Base-by-base conservation (phyloP, 108 stramenopile species). In the Cyclotella choctawhatcheeana region DNA sequence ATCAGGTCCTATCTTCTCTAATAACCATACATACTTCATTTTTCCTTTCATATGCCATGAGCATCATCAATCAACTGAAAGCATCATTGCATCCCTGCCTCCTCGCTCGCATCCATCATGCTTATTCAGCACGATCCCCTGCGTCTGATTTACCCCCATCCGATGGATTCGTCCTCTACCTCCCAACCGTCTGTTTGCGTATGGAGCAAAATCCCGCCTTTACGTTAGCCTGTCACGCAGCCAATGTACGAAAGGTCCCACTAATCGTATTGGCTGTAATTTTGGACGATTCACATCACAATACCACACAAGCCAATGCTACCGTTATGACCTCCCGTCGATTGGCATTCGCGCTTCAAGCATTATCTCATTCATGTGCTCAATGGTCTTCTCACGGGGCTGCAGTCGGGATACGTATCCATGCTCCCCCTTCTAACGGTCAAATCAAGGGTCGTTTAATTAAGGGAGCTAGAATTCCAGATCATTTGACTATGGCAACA, bases 141-240 rank as follows among this genome's bases (percentile, higher is more conserved):
- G 0, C 56, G 12, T 31, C 56, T 2, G 16, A n/a, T 10, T 31
- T 2, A 32, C 14, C 56, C 30, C 1, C 30, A 1, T 8, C 25
- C 3, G 32, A 24, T 14, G 51, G 59, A 33, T 87, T 83, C 58
- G 83, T 88, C 34, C 66, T 88, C 21, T 88, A 88, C 59, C 70
- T 88, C 34, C 87, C 87, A 30, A 88, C 85, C 5, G 87, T 88
- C 22, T 53, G 53, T 30, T 77, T 88, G 3, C 85, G 87, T 21
- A 58, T 56, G 21, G 61, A 78, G 29, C 87, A 88, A 73, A 88
- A 88, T 47, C 87, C 87, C 43, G 74, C 79, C n/a, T 86, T 88
- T 72, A 81, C 87, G 5, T n/a, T 88, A 18, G 87, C 87, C 27
- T 84, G 83, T 69, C 81, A 60, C 20, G 50, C 74, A 3, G 83